phyloP scores from a whole-genome alignment of 129 eudicot species.

The Pittosporum tobira region DNA sequence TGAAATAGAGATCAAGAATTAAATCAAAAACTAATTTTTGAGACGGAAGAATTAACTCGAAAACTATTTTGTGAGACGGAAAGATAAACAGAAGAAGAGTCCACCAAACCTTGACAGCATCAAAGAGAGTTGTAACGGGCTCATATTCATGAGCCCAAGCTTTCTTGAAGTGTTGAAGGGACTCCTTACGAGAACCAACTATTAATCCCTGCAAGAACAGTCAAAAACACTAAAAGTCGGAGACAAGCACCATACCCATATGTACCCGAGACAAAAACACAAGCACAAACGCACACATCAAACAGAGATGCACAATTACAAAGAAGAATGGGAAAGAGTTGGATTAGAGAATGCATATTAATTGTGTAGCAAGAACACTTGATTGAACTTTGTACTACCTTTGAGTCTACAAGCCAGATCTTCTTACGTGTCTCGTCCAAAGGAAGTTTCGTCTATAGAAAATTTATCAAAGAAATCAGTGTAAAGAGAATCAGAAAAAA shows the following conservation, averaged over 20 bases:
- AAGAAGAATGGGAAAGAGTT: not conserved
- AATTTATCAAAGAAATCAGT: not conserved
- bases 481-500: constrained; percentile 9
- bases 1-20: not conserved
- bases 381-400: constrained; percentile 33
- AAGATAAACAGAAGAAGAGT: not conserved
- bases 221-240: constrained; percentile 7
- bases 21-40: not conserved
- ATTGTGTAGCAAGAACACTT: not conserved
- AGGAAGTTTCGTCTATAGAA: constrained; percentile 46
- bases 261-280: not conserved
- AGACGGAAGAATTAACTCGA: not conserved
- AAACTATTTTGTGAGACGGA: not conserved
- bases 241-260: not conserved
- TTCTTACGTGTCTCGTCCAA: constrained; percentile 81
- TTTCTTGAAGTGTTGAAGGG: constrained; percentile 86
- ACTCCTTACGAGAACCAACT: constrained; percentile 70
- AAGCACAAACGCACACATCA: not conserved
- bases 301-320: not conserved
- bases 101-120: constrained; percentile 69
- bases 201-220: constrained; percentile 60
- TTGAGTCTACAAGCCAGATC: constrained; percentile 94
- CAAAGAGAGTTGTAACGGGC: constrained; percentile 57
- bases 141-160: constrained; percentile 96
- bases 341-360: not conserved